phyloP scores from a whole-genome alignment of 78 protist genomes.

The Dictyostelium citrinum region DNA sequence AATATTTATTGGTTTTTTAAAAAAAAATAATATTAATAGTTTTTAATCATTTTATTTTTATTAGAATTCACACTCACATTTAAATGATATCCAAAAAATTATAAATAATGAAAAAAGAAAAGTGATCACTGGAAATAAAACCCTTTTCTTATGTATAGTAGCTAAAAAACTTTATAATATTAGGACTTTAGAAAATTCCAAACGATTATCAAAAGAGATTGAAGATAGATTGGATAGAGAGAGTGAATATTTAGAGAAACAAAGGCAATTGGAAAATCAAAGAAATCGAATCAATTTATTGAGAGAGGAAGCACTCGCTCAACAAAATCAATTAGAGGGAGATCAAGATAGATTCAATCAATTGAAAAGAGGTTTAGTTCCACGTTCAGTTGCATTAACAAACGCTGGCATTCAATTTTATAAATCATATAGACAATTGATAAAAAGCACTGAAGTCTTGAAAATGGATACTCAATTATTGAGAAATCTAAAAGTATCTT shows the following conservation, averaged over 20 bases:
- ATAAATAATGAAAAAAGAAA: conserved; percentile 24
- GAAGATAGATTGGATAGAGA: conserved; percentile 23
- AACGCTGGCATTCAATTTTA: conserved; percentile 30
- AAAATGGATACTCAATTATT: conserved; percentile 19
- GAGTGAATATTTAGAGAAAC: conserved; percentile 9
- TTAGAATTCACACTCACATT: conserved; percentile 41
- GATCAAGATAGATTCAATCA: conserved; percentile 36
- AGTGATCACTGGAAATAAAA: conserved; percentile 17
- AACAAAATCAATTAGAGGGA: background rate
- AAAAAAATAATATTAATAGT: background rate
- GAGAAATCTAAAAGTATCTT: background rate
- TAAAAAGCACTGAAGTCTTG: conserved; percentile 16
- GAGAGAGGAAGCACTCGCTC: conserved; percentile 21
- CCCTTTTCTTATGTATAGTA: conserved; percentile 24
- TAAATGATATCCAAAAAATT: conserved; percentile 32
- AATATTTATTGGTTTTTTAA: too few species aligned
- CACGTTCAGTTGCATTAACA: conserved; percentile 17
- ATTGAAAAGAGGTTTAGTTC: conserved; percentile 17
- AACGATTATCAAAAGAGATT: conserved; percentile 1
- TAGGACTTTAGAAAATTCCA: background rate
- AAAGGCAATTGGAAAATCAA: background rate
- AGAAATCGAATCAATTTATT: conserved; percentile 12
- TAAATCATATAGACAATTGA: background rate
- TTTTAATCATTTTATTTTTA: too few species aligned
- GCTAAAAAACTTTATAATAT: conserved; percentile 16